Evolutionary conservation across 345 rosid genomes (phyloP), one percentile per base, ranked within the genome.

Genomic region (Geranium brycei): DNA sequence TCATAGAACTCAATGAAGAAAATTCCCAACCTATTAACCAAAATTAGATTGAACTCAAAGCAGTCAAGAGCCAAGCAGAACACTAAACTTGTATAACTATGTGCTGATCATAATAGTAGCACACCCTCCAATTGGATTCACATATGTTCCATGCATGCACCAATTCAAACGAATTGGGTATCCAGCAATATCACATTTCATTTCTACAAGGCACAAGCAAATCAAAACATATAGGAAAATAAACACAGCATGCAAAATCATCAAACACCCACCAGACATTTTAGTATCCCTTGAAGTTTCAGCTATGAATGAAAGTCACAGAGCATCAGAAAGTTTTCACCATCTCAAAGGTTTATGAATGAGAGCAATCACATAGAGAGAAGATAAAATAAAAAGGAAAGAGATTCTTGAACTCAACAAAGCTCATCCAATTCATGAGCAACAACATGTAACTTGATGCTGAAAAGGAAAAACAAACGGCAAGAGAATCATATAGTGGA

Each of bases 261-360:
- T 10, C 16, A 60, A 74, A 61, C 70, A 68, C 77, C 74, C 74
- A 83, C 83, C 82, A 69, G 74, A 60, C 86, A 79, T 78, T 75
- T 60, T 66, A 40, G 58, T 17, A 56, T 17, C 66, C 61, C 15
- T 31, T 14, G 55, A 32, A 17, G 64, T 35, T 72, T 69, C 40
- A 66, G 67, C 78, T 60, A 67, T 71, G 63, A 72, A 62, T 47
- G 53, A 35, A 35, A 35, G 41, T 35, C 41, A 35, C 28, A 7
- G 41, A 35, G 41, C 41, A 35, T 35, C 41, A 35, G 41, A 32
- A 41, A 57, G 31, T 31, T 7, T 3, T 19, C 28, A 59, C 5
- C 62, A 71, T 57, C 70, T 73, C 15, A 64, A 59, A 23, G 40
- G 56, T 19, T 11, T 18, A 51, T 41, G 63, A 19, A 68, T 62